Evolutionary conservation across 1,139 yeast genomes (phyloP).

Genomic region (Kazachstania sp.): DNA sequence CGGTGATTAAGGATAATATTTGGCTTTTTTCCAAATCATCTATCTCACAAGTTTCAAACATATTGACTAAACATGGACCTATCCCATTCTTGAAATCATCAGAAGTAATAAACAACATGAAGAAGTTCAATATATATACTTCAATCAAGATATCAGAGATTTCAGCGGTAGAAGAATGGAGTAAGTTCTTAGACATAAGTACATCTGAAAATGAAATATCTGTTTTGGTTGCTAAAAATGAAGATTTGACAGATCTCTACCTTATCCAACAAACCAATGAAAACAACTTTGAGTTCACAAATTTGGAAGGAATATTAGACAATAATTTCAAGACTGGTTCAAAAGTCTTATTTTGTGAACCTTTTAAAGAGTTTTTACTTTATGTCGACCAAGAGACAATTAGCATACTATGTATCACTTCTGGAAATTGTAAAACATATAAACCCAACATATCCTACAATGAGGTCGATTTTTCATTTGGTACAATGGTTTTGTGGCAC

Average conservation of each 20-base stretch:
- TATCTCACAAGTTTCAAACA: conserved; percentile 4
- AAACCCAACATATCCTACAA: conserved; percentile 11
- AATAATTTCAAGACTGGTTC: background rate
- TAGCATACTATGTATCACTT: background rate
- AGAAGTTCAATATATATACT: conserved; percentile 1
- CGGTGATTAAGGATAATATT: background rate
- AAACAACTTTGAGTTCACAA: background rate
- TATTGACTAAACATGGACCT: background rate
- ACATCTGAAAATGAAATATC: too few species aligned
- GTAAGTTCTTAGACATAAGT: background rate
- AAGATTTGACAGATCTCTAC: background rate
- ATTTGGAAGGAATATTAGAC: background rate
- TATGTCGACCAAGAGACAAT: background rate
- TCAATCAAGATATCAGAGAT: background rate
- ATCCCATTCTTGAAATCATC: conserved; percentile 1
- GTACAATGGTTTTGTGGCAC: conserved; percentile 16
- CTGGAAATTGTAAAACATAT: conserved; percentile 3
- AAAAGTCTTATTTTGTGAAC: background rate
- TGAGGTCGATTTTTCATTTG: conserved; percentile 8
- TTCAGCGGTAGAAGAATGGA: background rate
- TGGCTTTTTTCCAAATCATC: conserved; percentile 6
- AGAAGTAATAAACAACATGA: background rate
- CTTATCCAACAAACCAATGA: background rate
- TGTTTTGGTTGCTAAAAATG: background rate
- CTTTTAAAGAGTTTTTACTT: background rate